These are phyloP conservation scores for Colletotrichum sp. DNA, from an alignment of 2,329 filamentous ascomycete species.

Conservation along the genomic window DNA sequence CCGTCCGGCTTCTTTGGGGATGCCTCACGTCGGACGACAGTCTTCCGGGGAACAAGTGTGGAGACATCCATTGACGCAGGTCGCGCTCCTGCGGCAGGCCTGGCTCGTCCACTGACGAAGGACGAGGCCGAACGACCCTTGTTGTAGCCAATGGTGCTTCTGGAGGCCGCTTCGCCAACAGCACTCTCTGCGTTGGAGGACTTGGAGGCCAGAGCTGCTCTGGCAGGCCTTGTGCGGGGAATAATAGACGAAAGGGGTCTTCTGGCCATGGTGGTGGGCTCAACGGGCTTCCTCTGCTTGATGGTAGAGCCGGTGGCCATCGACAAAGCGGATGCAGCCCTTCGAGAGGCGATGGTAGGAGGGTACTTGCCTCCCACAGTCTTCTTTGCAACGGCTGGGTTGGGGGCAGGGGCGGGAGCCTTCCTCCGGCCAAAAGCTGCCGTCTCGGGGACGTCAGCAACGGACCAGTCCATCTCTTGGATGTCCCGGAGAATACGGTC, in stretches of 20 bases:
- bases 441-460: constrained; percentile 58
- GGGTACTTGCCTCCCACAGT: constrained; percentile 16
- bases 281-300: constrained; percentile 22
- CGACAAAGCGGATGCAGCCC: constrained; percentile 58
- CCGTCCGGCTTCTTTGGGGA: constrained; percentile 10
- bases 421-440: constrained; percentile 37
- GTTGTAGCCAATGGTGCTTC: constrained; percentile 84
- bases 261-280: constrained; percentile 20
- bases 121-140: constrained; percentile 70
- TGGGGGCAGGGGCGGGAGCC: constrained; percentile 24
- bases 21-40: constrained; percentile 14
- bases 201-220: constrained; percentile 48
- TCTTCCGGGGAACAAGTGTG: neutral
- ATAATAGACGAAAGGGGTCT: constrained; percentile 36
- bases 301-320: constrained; percentile 33
- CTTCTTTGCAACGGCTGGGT: constrained; percentile 26
- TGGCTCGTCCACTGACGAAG: constrained; percentile 35
- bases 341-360: constrained; percentile 47
- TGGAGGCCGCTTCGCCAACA: constrained; percentile 71
- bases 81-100: constrained; percentile 16
- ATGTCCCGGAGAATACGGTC: constrained; percentile 71
- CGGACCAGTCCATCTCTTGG: constrained; percentile 66
- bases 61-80: neutral
- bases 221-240: constrained; percentile 34
- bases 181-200: constrained; percentile 60